Evolutionary conservation across 306 rosid genomes (phyloP).

Genomic region (Senna tora): DNA sequence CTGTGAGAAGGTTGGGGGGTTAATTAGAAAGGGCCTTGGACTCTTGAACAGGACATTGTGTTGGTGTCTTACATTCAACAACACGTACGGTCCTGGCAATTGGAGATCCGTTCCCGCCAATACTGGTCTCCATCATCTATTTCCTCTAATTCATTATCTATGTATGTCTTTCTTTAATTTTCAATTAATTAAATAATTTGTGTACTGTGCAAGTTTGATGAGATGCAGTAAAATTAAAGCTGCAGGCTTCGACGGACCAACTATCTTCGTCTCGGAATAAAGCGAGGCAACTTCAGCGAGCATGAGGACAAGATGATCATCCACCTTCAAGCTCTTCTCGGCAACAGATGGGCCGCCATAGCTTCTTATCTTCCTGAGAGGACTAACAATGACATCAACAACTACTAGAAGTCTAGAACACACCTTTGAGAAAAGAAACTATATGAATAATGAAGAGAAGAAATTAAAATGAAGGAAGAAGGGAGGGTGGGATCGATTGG

Average conservation of each 20-base stretch:
- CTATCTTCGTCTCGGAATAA: constrained; percentile 89
- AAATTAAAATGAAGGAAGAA: too few species aligned
- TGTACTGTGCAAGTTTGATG: constrained; percentile 82
- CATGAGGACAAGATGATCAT: constrained; percentile 88
- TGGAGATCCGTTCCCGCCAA: constrained; percentile 93
- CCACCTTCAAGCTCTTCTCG: constrained; percentile 93
- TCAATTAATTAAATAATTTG: too few species aligned
- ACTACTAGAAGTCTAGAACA: constrained; percentile 75
- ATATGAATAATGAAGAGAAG: too few species aligned
- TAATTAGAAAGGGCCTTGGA: constrained; percentile 99
- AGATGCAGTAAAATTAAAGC: constrained; percentile 97
- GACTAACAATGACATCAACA: constrained; percentile 70
- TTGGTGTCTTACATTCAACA: constrained; percentile 93
- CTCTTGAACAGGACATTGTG: constrained; percentile 90
- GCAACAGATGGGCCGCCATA: constrained; percentile 87
- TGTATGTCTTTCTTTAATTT: too few species aligned
- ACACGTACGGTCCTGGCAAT: constrained; percentile 88
- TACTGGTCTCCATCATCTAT: too few species aligned
- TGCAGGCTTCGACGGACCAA: constrained; percentile 97
- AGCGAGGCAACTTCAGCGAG: constrained; percentile 78
- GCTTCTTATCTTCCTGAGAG: constrained; percentile 74
- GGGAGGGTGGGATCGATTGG: too few species aligned
- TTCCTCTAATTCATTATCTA: too few species aligned
- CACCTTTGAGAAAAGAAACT: too few species aligned
- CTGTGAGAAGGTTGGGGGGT: constrained; percentile 74